Percentiles rank a stretch among this genome's conserved stretches.
Evolutionary conservation across 2,329 filamentous ascomycete species (phyloP).

Genomic region (Furcasterigmium furcatum): DNA sequence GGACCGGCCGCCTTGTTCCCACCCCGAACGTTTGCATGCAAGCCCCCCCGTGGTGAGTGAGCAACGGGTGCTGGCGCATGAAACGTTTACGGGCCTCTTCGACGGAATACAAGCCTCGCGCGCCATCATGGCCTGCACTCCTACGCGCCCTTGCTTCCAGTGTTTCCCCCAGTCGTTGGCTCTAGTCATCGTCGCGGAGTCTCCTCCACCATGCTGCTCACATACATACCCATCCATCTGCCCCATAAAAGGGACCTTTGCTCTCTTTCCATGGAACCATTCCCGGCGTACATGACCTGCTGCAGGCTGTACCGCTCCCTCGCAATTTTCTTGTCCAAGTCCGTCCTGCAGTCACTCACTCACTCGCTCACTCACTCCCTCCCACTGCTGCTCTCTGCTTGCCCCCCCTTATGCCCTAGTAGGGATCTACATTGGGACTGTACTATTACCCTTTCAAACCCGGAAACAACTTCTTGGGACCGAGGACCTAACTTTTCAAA

Average conservation of each 20-base stretch:
- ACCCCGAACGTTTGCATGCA: too few relatives aligned
- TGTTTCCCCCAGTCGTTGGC: neutral
- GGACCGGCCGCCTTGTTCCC: neutral
- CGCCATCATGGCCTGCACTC: neutral
- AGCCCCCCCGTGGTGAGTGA: neutral
- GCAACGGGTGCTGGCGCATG: neutral
- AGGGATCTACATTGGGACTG: neutral
- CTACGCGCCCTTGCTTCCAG: neutral
- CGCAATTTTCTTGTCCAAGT: neutral
- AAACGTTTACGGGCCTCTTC: neutral
- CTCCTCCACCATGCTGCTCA: neutral
- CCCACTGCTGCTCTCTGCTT: neutral
- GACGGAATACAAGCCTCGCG: neutral
- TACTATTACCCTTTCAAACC: neutral
- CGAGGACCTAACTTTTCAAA: neutral
- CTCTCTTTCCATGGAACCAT: neutral
- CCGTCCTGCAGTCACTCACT: too few relatives aligned
- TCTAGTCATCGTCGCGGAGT: neutral
- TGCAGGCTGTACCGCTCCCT: neutral
- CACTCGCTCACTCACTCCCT: neutral
- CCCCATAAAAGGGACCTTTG: conserved; percentile 3
- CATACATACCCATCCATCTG: neutral
- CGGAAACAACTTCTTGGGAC: neutral
- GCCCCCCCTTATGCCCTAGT: neutral
- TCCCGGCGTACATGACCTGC: neutral